Evolutionary conservation across 2,329 filamentous ascomycete genomes (phyloP).

Genomic region (Fusarium torreyae): DNA sequence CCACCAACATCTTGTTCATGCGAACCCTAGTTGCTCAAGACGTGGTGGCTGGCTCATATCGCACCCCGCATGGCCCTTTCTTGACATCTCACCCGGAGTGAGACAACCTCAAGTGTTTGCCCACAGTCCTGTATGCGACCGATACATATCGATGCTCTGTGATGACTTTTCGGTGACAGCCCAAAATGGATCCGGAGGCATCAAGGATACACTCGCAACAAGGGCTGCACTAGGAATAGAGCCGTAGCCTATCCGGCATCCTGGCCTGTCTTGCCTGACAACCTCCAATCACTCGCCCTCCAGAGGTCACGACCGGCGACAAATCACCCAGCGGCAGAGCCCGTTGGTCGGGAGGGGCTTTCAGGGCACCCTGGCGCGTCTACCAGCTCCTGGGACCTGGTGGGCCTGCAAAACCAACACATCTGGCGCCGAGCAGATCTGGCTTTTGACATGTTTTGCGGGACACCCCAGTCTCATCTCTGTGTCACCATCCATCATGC

Average conservation of each 20-base stretch:
- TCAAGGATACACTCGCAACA: constrained; percentile 53
- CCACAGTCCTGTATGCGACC: constrained; percentile 36
- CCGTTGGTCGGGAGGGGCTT: constrained; percentile 47
- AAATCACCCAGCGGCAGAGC: constrained; percentile 45
- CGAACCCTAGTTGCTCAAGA: constrained; percentile 41
- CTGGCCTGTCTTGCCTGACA: constrained; percentile 30
- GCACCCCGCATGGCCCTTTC: constrained; percentile 43
- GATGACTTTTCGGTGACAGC: constrained; percentile 31
- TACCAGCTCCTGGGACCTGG: constrained; percentile 40
- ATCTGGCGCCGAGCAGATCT: constrained; percentile 51
- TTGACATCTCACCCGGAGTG: constrained; percentile 47
- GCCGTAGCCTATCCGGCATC: constrained; percentile 37
- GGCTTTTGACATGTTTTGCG: constrained; percentile 53
- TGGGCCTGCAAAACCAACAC: constrained; percentile 40
- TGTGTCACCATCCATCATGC: constrained; percentile 50
- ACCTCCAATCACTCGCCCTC: constrained; percentile 37
- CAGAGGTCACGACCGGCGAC: constrained; percentile 37
- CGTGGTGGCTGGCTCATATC: constrained; percentile 38
- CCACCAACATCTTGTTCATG: constrained; percentile 44
- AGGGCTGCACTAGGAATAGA: constrained; percentile 54
- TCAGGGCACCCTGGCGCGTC: constrained; percentile 43
- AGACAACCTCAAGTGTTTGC: constrained; percentile 41
- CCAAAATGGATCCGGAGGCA: constrained; percentile 33
- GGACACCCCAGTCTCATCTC: constrained; percentile 52
- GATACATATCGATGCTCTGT: constrained; percentile 42